These are phyloP conservation scores for Aspergillus sp. DNA, from an alignment of 2,329 filamentous ascomycete genomes.

Conservation along the genomic window DNA sequence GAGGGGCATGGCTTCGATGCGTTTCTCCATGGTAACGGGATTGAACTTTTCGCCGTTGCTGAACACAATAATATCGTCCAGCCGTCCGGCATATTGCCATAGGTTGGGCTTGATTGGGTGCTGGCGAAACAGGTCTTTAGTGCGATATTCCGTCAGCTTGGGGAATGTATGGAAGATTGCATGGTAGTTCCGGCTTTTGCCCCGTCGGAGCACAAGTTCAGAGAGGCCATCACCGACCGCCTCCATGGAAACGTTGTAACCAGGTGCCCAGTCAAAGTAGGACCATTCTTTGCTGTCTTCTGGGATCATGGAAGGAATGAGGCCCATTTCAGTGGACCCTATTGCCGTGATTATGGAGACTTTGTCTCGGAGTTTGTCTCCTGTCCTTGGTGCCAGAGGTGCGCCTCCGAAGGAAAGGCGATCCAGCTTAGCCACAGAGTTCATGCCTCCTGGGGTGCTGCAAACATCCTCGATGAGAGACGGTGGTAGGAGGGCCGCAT, in stretches of 20 bases:
- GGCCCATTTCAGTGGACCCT: neutral
- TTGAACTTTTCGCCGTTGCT: constrained; percentile 48
- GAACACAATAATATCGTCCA: constrained; percentile 47
- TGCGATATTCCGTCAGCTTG: neutral
- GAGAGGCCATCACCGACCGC: neutral
- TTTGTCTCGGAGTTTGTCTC: neutral
- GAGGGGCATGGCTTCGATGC: constrained; percentile 30
- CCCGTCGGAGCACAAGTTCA: neutral
- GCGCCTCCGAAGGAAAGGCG: neutral
- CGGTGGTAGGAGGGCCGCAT: neutral
- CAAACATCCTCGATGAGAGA: neutral
- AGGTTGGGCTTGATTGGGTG: neutral
- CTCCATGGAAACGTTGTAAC: neutral
- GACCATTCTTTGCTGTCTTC: neutral
- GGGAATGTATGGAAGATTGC: neutral
- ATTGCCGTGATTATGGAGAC: too few relatives aligned
- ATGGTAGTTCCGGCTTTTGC: neutral
- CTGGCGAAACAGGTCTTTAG: neutral
- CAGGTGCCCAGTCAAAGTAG: neutral
- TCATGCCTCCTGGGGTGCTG: neutral
- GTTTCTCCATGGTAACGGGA: constrained; percentile 41
- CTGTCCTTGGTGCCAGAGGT: neutral
- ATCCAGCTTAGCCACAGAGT: neutral
- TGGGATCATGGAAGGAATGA: neutral
- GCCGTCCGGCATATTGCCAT: neutral